Base-by-base conservation (phyloP, 2,329 filamentous ascomycete species). In the Colletotrichum sp. region DNA sequence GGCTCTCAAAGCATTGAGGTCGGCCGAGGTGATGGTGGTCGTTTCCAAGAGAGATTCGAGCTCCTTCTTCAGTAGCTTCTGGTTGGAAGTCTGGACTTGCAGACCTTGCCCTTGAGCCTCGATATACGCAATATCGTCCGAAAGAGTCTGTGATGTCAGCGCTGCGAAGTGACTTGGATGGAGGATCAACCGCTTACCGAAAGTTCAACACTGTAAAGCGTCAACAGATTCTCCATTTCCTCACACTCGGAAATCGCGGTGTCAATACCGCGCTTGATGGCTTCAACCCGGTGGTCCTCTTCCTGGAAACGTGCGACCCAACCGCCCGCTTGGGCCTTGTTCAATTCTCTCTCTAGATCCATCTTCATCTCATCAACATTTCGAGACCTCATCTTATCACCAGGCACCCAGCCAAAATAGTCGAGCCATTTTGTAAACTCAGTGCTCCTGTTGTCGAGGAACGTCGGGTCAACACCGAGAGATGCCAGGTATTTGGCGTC, bases 81-180 rank as follows among this genome's bases (percentile, higher is more conserved):
- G 97, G 79, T 99, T 99, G 54, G 97, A 95, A 24, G 96, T 96
- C 83, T 98, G 97, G 8, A 99, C 96, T 80, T 99, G 97, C 61
- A 99, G 87, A 86, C 97, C 97, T 84, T 99, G 96, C 8, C 95
- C 96, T 83, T 99, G 97, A 3, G 97, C 95, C 85, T 99, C 97
- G 76, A 99, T 98, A 81, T 97, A 98, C 5, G 95, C 93, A 78
- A 99, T 97, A 79, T 99, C 97, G 64, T 98, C 96, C 70, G 96
- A 95, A 34, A 99, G 88, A 63, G 96, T 98, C 93, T 97, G 33
- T 18, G 6, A n/a, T 12, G 72, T 83, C 74, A 84, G 81, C 2
- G 13, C 31, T 36, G 8, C 13, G 18, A 33, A n/a, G 8, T 43
- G 43, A 5, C 4, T 7, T 24, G 11, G 21, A 51, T 51, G 12